These are phyloP conservation scores for Penicillium oxalicum DNA, from an alignment of 2,329 filamentous ascomycete species.

Conservation along the genomic window DNA sequence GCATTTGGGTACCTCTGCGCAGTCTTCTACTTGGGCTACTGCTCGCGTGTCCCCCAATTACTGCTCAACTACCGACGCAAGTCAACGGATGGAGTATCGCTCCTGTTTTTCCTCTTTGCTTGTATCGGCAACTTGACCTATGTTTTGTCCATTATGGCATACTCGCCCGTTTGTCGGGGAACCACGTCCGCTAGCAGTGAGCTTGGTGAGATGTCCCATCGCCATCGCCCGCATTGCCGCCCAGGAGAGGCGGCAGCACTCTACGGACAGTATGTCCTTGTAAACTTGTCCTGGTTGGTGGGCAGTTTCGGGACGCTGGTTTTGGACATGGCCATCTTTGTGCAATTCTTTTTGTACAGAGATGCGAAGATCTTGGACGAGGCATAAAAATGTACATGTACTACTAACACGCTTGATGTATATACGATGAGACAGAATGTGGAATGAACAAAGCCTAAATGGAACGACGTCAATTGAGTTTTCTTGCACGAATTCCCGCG, in stretches of 20 bases:
- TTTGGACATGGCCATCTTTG: conserved; percentile 79
- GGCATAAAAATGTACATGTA: conserved; percentile 4
- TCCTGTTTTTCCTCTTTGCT: conserved; percentile 94
- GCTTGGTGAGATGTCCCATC: conserved; percentile 1
- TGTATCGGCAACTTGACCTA: conserved; percentile 94
- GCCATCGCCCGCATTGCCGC: conserved; percentile 45
- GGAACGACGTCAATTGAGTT: no score
- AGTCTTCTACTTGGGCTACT: conserved; percentile 79
- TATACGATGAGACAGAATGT: background rate
- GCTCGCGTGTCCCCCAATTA: conserved; percentile 80
- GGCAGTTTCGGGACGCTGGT: conserved; percentile 84
- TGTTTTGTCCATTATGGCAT: conserved; percentile 85
- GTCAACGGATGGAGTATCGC: conserved; percentile 84
- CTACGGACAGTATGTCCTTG: conserved; percentile 76
- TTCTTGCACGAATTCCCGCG: no score
- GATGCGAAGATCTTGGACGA: conserved; percentile 25
- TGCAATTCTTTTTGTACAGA: conserved; percentile 83
- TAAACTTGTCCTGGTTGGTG: conserved; percentile 85
- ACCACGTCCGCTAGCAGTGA: conserved; percentile 18
- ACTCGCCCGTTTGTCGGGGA: conserved; percentile 62
- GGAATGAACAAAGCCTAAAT: background rate
- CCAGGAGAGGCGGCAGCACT: conserved; percentile 59
- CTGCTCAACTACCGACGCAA: conserved; percentile 88
- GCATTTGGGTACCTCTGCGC: conserved; percentile 93
- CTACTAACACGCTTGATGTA: background rate